These are phyloP conservation scores for Rubus parviflorus DNA, from an alignment of 306 rosid species.

Conservation along the genomic window DNA sequence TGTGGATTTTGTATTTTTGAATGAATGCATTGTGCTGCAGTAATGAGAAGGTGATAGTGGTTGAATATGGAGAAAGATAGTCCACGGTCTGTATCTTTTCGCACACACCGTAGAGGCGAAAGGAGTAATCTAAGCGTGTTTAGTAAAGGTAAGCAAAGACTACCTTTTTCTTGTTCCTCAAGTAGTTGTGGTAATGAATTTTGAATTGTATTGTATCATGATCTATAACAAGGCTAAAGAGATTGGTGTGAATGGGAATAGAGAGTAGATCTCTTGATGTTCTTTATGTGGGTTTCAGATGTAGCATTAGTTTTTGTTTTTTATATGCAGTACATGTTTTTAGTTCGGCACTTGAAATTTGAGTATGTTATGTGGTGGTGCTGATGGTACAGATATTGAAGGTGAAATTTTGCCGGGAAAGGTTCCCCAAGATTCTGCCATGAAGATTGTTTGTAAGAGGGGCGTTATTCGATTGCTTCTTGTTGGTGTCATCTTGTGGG, in stretches of 20 bases:
- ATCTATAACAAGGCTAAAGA: too few species aligned
- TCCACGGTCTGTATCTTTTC: conserved; percentile 34
- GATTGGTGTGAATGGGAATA: background rate
- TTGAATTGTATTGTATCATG: too few species aligned
- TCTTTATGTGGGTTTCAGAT: background rate
- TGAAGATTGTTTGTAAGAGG: conserved; percentile 87
- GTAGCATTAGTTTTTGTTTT: background rate
- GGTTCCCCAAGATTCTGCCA: conserved; percentile 60
- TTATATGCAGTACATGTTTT: conserved; percentile 8
- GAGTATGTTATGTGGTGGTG: conserved; percentile 23
- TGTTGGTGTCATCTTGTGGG: conserved; percentile 88
- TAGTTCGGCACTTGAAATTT: conserved; percentile 15
- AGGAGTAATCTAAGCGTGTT: conserved; percentile 27
- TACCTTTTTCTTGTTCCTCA: background rate
- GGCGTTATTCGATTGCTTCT: conserved; percentile 86
- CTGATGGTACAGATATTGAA: conserved; percentile 66
- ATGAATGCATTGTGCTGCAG: conserved; percentile 10
- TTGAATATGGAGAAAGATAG: conserved; percentile 39
- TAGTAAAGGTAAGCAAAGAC: conserved; percentile 29
- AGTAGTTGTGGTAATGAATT: too few species aligned
- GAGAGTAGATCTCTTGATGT: background rate
- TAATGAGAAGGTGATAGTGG: conserved; percentile 23
- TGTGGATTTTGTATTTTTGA: background rate
- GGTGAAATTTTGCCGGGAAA: conserved; percentile 52
- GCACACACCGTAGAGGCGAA: conserved; percentile 42